phyloP scores from a whole-genome alignment of 768 basidiomycete genomes.

The Solioccasus polychromus region DNA sequence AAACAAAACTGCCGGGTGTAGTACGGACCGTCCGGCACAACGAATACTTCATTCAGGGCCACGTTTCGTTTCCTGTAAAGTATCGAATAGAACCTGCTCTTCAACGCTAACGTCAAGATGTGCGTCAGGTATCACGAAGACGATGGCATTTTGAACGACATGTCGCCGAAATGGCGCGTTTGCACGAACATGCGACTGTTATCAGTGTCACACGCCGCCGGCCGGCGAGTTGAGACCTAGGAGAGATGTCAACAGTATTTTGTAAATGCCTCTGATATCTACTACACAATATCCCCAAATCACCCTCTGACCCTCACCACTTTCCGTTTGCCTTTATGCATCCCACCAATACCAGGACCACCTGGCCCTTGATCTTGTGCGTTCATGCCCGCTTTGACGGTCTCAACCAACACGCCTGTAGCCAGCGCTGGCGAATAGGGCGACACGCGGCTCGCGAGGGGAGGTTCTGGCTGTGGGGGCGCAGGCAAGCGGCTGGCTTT shows the following conservation, averaged over 20 bases:
- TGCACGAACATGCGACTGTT: too few species aligned
- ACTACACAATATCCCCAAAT: constrained; percentile 1
- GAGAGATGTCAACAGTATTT: constrained; percentile 12
- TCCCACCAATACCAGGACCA: constrained; percentile 28
- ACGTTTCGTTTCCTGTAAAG: too few species aligned
- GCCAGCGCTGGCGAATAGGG: constrained; percentile 77
- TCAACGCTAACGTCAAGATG: too few species aligned
- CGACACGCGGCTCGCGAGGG: constrained; percentile 71
- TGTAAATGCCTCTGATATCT: constrained; percentile 14
- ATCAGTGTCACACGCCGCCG: too few species aligned
- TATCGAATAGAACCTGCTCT: too few species aligned
- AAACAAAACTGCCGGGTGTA: too few species aligned
- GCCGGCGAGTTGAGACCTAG: not conserved
- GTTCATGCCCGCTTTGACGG: constrained; percentile 84
- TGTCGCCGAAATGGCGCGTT: constrained; percentile 3
- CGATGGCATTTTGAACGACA: not conserved
- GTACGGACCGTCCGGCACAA: too few species aligned
- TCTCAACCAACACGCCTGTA: constrained; percentile 75
- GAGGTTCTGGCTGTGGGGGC: constrained; percentile 75
- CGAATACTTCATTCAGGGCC: too few species aligned
- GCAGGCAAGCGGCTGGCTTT: constrained; percentile 51
- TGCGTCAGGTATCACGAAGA: too few species aligned
- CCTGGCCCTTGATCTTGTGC: constrained; percentile 49
- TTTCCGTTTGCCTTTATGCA: constrained; percentile 76
- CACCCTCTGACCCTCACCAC: constrained; percentile 71